A percentile compares a stretch with the other conserved stretches of the same genome.
These are phyloP conservation scores for Citrus glauca DNA, from an alignment of 345 rosid species.

Conservation along the genomic window DNA sequence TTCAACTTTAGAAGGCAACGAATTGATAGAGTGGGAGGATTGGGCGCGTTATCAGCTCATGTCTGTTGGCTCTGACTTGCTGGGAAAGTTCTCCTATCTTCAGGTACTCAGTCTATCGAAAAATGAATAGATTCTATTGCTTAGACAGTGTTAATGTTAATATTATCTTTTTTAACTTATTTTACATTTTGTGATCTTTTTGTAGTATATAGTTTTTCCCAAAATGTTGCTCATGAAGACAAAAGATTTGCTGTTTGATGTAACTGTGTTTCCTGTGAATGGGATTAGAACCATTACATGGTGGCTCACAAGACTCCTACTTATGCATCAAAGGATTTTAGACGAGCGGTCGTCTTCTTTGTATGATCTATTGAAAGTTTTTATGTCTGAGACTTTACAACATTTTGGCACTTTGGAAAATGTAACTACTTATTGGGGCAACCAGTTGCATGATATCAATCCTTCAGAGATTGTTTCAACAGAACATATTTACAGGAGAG, in stretches of 20 bases:
- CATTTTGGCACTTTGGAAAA: slow-evolving; percentile 64
- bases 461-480: slow-evolving; percentile 50
- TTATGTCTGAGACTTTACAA: slow-evolving; percentile 46
- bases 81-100: too few relatives aligned
- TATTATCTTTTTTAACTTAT: neutral
- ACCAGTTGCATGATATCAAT: slow-evolving; percentile 41
- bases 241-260: slow-evolving; percentile 66
- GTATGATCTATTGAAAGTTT: slow-evolving; percentile 76
- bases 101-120: too few relatives aligned
- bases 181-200: slow-evolving; percentile 6
- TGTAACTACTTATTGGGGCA: slow-evolving; percentile 58
- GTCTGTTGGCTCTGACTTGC: too few relatives aligned
- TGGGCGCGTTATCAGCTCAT: slow-evolving; percentile 88
- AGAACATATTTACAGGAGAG: neutral
- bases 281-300: slow-evolving; percentile 72
- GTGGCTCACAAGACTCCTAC: too few relatives aligned
- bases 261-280: slow-evolving; percentile 32
- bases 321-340: slow-evolving; percentile 36
- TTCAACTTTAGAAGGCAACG: slow-evolving; percentile 26
- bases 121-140: too few relatives aligned
- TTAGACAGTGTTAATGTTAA: neutral
- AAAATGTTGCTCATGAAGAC: slow-evolving; percentile 63
- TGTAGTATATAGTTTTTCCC: slow-evolving; percentile 72
- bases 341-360: slow-evolving; percentile 76
- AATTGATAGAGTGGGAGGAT: slow-evolving; percentile 53